Conservation (phyloP, 2,329 filamentous ascomycete genomes). For the Diaporthe eres region DNA sequence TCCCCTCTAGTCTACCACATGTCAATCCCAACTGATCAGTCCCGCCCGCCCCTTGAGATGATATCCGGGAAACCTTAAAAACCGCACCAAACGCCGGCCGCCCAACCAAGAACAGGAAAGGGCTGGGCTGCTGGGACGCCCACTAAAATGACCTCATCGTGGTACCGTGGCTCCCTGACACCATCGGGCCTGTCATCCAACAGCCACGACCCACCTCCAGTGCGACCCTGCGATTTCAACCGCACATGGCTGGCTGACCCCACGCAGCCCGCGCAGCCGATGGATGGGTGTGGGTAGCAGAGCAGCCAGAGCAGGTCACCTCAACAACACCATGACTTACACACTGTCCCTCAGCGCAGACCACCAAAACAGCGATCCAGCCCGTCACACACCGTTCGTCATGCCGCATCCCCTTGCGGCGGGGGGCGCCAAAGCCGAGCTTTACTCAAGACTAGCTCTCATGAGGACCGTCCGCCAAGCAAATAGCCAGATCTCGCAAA, state of each 20-base stretch:
- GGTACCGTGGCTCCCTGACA: slow-evolving; percentile 18
- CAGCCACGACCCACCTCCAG: background rate
- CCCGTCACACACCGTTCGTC: background rate
- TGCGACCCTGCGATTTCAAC: slow-evolving; percentile 11
- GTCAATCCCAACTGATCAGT: slow-evolving; percentile 26
- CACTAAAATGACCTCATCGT: slow-evolving; percentile 35
- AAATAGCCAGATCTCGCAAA: slow-evolving; percentile 34
- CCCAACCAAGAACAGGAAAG: slow-evolving; percentile 21
- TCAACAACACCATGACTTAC: slow-evolving; percentile 11
- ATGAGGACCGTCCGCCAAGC: background rate
- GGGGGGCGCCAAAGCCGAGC: background rate
- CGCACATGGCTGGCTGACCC: slow-evolving; percentile 19
- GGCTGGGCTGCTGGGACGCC: slow-evolving; percentile 17
- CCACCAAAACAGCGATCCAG: background rate
- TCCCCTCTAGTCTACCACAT: background rate
- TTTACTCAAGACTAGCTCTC: background rate
- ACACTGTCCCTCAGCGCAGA: background rate
- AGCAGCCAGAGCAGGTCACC: background rate
- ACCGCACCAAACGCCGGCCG: background rate
- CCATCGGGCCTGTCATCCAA: slow-evolving; percentile 28
- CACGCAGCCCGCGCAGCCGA: slow-evolving; percentile 1
- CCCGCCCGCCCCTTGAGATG: slow-evolving; percentile 10
- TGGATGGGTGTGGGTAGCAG: background rate
- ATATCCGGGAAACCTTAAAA: slow-evolving; percentile 23
- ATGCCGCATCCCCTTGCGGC: background rate